Percentiles rank a stretch among this genome's conserved stretches.
Conservation (phyloP, 2,329 filamentous ascomycete genomes). For the Colletotrichum shisoi region DNA sequence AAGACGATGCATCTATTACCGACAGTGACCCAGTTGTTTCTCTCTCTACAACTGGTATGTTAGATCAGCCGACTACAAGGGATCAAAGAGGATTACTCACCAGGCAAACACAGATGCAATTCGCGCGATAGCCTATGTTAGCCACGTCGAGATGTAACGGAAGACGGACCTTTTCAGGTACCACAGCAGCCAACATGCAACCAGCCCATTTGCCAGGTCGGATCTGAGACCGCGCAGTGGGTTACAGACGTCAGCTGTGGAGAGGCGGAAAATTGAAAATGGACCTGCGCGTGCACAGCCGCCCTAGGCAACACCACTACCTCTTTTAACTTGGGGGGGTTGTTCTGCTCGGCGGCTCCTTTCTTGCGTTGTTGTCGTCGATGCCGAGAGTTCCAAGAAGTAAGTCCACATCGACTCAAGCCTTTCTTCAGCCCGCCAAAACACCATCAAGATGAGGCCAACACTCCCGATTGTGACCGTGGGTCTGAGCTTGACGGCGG, state of each 20-base stretch:
- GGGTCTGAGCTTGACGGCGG: constrained; percentile 19
- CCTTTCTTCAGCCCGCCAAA: background rate
- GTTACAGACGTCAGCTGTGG: constrained; percentile 37
- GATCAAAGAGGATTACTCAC: no score
- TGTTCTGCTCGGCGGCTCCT: constrained; percentile 7
- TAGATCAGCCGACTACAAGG: background rate
- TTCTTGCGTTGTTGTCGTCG: constrained; percentile 12
- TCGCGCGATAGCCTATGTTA: background rate
- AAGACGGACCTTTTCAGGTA: background rate
- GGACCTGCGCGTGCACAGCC: constrained; percentile 34
- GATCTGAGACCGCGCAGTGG: constrained; percentile 12
- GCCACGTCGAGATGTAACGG: background rate
- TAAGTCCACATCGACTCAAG: constrained; percentile 10
- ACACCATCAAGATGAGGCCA: constrained; percentile 19
- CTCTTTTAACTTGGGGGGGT: constrained; percentile 9
- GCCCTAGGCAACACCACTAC: background rate
- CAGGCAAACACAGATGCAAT: background rate
- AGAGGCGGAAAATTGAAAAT: constrained; percentile 35
- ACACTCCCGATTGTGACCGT: constrained; percentile 6
- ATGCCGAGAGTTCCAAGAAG: constrained; percentile 20
- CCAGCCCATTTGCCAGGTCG: background rate
- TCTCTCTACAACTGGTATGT: no score
- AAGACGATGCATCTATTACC: no score
- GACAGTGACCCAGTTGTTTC: no score
- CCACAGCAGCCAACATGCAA: background rate